phyloP scores from a whole-genome alignment of 169 alveolate genomes.

The Plasmodium yoelii region DNA sequence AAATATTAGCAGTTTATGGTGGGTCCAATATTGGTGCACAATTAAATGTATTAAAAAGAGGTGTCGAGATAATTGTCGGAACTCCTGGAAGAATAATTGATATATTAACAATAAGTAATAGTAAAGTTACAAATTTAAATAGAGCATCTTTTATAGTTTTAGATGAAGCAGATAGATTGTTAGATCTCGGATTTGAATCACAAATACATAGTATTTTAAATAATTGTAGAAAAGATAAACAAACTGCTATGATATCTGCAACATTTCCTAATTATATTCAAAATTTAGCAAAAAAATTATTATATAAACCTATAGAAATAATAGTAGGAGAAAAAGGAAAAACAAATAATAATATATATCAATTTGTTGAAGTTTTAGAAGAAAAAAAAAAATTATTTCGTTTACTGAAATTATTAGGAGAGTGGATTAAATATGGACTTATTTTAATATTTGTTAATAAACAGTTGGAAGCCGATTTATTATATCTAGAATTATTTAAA shows the following conservation, averaged over 20 bases:
- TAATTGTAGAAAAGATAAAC: conserved; percentile 94
- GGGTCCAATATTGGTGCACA: conserved; percentile 95
- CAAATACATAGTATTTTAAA: conserved; percentile 94
- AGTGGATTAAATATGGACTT: conserved; percentile 96
- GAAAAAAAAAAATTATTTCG: conserved; percentile 91
- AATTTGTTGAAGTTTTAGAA: conserved; percentile 93
- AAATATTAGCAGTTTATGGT: conserved; percentile 94
- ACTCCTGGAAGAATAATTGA: conserved; percentile 99
- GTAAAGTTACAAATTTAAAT: conserved; percentile 93
- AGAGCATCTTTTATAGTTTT: conserved; percentile 96
- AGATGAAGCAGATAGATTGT: conserved; percentile 99
- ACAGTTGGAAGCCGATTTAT: conserved; percentile 97
- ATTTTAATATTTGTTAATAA: conserved; percentile 97
- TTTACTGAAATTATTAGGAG: conserved; percentile 95
- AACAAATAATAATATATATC: conserved; percentile 94
- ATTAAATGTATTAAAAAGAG: conserved; percentile 92
- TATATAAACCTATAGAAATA: conserved; percentile 97
- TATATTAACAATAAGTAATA: conserved; percentile 92
- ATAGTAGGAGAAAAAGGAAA: conserved; percentile 94
- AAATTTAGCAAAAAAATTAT: conserved; percentile 94
- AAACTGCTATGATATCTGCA: conserved; percentile 98
- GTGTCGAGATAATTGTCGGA: conserved; percentile 96
- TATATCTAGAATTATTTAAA: conserved; percentile 88
- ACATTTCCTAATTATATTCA: conserved; percentile 98
- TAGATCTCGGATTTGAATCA: conserved; percentile 98